Conservation (phyloP, 192 early-diverging fungal genomes). For the Phlyctochytrium planicorne region DNA sequence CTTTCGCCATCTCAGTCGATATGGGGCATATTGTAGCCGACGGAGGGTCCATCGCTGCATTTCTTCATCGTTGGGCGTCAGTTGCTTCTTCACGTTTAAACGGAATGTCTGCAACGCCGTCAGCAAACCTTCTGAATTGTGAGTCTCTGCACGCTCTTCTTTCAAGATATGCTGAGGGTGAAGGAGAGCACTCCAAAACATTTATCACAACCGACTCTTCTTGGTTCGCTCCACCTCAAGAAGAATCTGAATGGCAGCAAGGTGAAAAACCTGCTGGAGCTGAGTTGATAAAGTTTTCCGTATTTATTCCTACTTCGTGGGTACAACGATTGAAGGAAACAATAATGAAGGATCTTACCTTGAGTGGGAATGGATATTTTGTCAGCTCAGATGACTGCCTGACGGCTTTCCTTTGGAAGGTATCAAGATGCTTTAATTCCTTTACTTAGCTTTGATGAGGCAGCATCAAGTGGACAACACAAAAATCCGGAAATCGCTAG, state of each 20-base stretch:
- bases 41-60: neutral
- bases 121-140: neutral
- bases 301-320: neutral
- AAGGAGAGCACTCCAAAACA: neutral
- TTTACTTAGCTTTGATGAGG: neutral
- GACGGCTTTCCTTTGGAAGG: neutral
- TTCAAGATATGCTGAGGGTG: neutral
- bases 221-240: neutral
- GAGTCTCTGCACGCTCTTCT: neutral
- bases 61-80: neutral
- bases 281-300: neutral
- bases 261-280: neutral
- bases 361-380: neutral
- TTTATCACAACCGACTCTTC: neutral
- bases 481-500: neutral
- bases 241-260: neutral
- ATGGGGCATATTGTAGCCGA: neutral
- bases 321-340: neutral
- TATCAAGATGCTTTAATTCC: no score
- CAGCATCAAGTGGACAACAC: neutral
- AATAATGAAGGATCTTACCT: neutral
- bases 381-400: neutral
- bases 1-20: neutral
- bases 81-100: neutral
- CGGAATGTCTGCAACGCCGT: neutral